Base-by-base conservation (phyloP, 2,329 filamentous ascomycete species). In the Neoarthrinium moseri region DNA sequence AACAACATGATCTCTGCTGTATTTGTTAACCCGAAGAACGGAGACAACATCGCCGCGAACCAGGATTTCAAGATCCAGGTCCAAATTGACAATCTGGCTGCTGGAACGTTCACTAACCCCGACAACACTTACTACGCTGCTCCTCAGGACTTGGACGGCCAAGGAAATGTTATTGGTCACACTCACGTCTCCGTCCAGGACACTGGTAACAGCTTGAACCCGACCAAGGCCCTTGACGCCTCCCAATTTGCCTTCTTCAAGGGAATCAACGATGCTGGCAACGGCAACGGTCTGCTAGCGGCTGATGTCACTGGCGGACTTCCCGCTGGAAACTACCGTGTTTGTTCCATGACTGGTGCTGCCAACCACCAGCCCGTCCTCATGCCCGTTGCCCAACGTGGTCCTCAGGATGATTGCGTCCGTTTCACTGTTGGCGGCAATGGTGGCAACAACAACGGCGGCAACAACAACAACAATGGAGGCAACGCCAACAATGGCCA, bases 321-420 rank as follows among this genome's bases (percentile, higher is more conserved):
- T 3, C 79, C 80, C 3, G 69, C 72, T 3, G 81, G 82, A 27
- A 81, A 78, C 68, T 86, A 85, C 68, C 80, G 83, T 55, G 66
- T 83, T 50, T 86, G 83, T 72, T 80, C 77, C 56, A 83, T 86
- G 77, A 72, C 75, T 22, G 67, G 74, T 49, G 67, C 83, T n/a
- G 69, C 79, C 54, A 86, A 86, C 70, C 83, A 86, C 59, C 81
- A 85, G 67, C 80, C 80, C 46, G 79, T 84, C 8, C 59, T 83
- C 45, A 84, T 84, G 81, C 80, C 81, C 42, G 76, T 86, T 43
- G 82, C 83, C 45, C 82, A 85, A 67, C 78, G 83, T 63, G 83
- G 83, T 64, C 72, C 78, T 36, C 81, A 85, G 61, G 83, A 86
- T 56, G 82, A 86, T 29, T 50, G 48, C 32, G 46, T 37, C 40